Evolutionary conservation across 192 early-diverging fungal species (phyloP).

Genomic region (Linnemannia schmuckeri): DNA sequence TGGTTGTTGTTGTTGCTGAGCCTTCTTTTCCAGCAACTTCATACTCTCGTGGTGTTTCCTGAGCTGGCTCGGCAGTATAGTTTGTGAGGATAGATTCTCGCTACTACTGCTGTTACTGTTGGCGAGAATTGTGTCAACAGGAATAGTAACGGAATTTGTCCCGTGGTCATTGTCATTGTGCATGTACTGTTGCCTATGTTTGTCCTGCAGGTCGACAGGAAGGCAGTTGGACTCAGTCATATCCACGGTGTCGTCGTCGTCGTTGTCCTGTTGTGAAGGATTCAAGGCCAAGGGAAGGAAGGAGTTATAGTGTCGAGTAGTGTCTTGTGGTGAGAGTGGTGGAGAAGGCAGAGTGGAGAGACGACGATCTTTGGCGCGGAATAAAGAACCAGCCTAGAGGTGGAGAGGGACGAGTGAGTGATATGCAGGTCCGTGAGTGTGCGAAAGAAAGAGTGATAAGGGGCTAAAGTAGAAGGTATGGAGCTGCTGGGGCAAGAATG

Average conservation of each 20-base stretch:
- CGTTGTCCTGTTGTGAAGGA: background rate
- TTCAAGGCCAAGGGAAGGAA: background rate
- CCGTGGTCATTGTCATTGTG: slow-evolving; percentile 1
- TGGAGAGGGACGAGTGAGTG: background rate
- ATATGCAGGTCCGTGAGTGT: background rate
- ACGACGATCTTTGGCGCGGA: background rate
- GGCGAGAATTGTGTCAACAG: background rate
- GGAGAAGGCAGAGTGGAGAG: slow-evolving; percentile 18
- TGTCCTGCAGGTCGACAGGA: background rate
- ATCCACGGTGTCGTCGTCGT: background rate
- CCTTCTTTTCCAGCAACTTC: background rate
- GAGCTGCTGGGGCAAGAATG: background rate
- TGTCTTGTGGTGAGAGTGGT: slow-evolving; percentile 24
- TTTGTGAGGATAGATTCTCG: background rate
- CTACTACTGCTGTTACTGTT: background rate
- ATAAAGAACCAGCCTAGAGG: background rate
- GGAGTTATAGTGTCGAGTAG: background rate
- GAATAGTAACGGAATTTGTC: background rate
- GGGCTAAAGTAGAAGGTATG: background rate
- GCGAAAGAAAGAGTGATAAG: background rate
- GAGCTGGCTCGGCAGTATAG: slow-evolving; percentile 20
- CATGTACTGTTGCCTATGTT: background rate
- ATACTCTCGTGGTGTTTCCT: slow-evolving; percentile 9
- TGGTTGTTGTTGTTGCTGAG: background rate
- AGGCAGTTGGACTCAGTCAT: background rate